Percentiles rank a stretch among this genome's conserved stretches.
Conservation (phyloP, 2,329 filamentous ascomycete species). For the Chaetomiaceae sp. region DNA sequence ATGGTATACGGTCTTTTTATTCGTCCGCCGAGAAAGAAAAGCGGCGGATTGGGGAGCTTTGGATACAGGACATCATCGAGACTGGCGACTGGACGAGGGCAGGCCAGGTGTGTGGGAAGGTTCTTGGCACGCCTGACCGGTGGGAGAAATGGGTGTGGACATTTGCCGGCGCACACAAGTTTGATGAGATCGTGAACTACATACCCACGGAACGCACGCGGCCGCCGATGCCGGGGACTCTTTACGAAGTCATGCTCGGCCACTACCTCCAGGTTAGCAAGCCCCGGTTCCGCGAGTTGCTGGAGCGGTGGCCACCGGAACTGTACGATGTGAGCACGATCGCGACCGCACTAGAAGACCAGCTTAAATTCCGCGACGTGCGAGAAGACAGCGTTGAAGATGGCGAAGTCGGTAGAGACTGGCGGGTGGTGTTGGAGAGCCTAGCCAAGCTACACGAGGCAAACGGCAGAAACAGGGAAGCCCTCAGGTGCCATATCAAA, state of each 20-base stretch:
- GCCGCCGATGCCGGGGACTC: constrained; percentile 71
- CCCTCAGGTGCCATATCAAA: constrained; percentile 81
- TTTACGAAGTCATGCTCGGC: constrained; percentile 85
- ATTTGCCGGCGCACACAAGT: constrained; percentile 79
- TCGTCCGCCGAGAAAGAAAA: constrained; percentile 81
- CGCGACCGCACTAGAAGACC: constrained; percentile 73
- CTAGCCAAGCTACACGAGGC: constrained; percentile 81
- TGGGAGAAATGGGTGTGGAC: constrained; percentile 98
- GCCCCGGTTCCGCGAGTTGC: constrained; percentile 67
- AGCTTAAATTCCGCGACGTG: constrained; percentile 71
- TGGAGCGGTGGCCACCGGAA: constrained; percentile 80
- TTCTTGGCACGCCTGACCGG: constrained; percentile 69
- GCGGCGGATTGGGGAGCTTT: constrained; percentile 82
- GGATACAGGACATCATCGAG: constrained; percentile 81
- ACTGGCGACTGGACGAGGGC: constrained; percentile 71
- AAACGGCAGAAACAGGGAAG: constrained; percentile 75
- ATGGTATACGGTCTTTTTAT: constrained; percentile 53
- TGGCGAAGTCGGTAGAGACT: constrained; percentile 70
- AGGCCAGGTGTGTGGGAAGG: constrained; percentile 75
- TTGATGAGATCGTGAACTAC: constrained; percentile 82
- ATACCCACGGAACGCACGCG: constrained; percentile 74
- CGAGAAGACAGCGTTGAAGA: constrained; percentile 71
- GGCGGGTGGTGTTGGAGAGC: constrained; percentile 83
- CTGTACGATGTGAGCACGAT: constrained; percentile 77
- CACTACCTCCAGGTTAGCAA: constrained; percentile 83